phyloP scores from a whole-genome alignment of 345 rosid genomes.

The Draba incana region DNA sequence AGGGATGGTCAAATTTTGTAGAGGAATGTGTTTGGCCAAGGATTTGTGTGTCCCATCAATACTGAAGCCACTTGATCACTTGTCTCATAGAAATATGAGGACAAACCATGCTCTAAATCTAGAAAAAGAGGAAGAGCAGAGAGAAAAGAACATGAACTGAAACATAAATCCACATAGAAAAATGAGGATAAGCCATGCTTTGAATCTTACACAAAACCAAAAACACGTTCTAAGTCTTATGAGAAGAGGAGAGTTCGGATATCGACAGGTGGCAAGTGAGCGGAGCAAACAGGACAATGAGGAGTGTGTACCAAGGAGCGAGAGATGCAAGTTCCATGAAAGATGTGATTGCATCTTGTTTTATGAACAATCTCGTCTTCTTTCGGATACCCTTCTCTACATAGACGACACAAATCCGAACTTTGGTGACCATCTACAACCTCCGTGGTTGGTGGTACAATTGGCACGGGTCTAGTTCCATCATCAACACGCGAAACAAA shows the following conservation, averaged over 20 bases:
- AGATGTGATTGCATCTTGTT: conserved; percentile 37
- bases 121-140: too few species aligned
- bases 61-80: too few species aligned
- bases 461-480: background rate
- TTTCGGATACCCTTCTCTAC: conserved; percentile 24
- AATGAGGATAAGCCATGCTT: too few species aligned
- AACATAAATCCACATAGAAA: too few species aligned
- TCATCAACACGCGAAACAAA: background rate
- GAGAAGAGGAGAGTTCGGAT: conserved; percentile 8
- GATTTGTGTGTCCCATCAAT: too few species aligned
- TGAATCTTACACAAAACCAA: too few species aligned
- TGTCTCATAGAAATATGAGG: too few species aligned
- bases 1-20: too few species aligned
- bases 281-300: conserved; percentile 1
- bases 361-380: conserved; percentile 22
- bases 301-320: conserved; percentile 10
- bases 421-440: conserved; percentile 22
- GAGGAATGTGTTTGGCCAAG: too few species aligned
- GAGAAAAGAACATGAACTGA: too few species aligned
- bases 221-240: too few species aligned
- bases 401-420: background rate
- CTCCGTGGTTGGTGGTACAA: conserved; percentile 22
- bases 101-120: too few species aligned
- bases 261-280: conserved; percentile 14
- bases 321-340: conserved; percentile 21